Evolutionary conservation across 129 eudicot species (phyloP).

Genomic region (Flaveria brownii): DNA sequence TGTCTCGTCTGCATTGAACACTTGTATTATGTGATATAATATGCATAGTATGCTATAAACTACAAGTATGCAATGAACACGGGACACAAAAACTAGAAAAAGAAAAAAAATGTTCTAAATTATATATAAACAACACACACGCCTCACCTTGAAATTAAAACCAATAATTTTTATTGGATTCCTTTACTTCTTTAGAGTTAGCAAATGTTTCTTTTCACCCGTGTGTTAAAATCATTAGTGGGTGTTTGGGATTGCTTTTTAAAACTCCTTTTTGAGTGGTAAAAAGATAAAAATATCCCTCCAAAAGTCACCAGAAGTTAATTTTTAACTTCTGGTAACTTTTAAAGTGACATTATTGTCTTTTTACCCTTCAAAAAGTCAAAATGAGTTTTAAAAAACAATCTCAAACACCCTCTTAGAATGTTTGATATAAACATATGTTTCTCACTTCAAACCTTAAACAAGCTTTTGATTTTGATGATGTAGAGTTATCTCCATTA

Average conservation of each 20-base stretch:
- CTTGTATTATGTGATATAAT: neutral
- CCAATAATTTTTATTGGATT: neutral
- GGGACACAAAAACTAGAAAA: neutral
- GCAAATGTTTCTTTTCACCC: neutral
- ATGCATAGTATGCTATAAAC: neutral
- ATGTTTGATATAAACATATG: neutral
- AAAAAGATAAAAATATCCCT: too few species aligned
- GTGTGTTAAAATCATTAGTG: constrained; percentile 23
- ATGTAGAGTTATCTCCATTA: constrained; percentile 1
- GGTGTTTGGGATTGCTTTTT: too few species aligned
- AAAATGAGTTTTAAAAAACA: too few species aligned
- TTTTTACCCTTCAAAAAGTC: too few species aligned
- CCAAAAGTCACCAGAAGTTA: too few species aligned
- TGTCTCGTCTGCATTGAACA: neutral
- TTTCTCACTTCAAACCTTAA: constrained; percentile 8
- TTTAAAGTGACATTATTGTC: too few species aligned
- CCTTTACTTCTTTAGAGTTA: neutral
- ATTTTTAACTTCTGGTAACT: too few species aligned
- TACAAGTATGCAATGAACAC: neutral
- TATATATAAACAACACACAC: neutral
- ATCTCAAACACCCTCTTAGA: too few species aligned
- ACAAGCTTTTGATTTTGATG: constrained; percentile 9
- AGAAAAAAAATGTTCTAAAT: neutral
- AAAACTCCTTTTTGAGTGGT: too few species aligned
- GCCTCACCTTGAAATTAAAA: neutral